Evolutionary conservation across 805 yeast genomes (phyloP).

Genomic region (Saturnispora galanensis): DNA sequence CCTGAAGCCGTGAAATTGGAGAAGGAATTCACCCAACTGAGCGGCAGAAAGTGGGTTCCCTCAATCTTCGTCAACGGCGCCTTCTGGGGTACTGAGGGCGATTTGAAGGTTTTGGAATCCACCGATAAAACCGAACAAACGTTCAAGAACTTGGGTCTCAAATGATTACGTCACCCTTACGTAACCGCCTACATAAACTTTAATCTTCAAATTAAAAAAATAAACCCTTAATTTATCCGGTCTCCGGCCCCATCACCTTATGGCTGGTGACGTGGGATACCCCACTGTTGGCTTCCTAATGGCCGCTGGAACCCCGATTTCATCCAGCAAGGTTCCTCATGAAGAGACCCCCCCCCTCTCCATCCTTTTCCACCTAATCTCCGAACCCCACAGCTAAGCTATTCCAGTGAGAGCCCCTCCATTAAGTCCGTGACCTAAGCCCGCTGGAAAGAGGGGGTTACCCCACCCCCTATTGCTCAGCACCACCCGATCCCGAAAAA

Average conservation of each 20-base stretch:
- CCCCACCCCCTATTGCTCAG: constrained; percentile 4
- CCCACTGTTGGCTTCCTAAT: no score
- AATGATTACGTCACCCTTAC: constrained; percentile 8
- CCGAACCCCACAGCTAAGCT: background rate
- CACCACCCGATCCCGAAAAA: constrained; percentile 1
- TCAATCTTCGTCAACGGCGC: constrained; percentile 52
- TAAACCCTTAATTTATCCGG: no score
- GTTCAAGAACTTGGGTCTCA: constrained; percentile 27
- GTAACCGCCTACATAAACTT: background rate
- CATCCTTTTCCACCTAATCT: no score
- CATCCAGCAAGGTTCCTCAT: no score
- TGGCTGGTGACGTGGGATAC: no score
- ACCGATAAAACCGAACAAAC: constrained; percentile 26
- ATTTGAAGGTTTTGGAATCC: constrained; percentile 32
- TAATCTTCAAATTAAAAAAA: background rate
- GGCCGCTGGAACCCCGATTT: no score
- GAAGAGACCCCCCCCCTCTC: background rate
- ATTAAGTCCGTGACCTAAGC: background rate
- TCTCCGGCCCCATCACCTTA: no score
- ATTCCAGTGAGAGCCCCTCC: background rate
- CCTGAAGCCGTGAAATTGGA: constrained; percentile 44
- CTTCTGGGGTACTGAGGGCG: constrained; percentile 48
- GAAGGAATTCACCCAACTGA: constrained; percentile 43
- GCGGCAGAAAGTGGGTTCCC: constrained; percentile 63
- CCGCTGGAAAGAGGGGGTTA: constrained; percentile 4